phyloP scores from a whole-genome alignment of 495 filamentous ascomycete genomes.

The Acidomyces sp. region DNA sequence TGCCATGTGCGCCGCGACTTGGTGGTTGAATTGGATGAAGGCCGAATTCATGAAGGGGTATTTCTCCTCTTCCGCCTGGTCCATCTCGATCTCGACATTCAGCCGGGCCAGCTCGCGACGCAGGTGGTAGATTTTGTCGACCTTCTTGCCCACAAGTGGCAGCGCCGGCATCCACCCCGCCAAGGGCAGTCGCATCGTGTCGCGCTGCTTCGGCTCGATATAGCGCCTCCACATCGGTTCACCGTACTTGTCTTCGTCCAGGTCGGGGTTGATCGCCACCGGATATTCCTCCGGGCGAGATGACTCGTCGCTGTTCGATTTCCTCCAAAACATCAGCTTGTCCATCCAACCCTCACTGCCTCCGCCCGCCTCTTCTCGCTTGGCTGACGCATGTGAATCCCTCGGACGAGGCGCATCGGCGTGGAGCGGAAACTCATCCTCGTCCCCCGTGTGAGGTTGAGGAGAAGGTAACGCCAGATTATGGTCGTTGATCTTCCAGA shows the following conservation, averaged over 20 bases:
- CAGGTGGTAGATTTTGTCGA: conserved; percentile 89
- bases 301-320: conserved; percentile 24
- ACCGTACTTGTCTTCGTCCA: conserved; percentile 48
- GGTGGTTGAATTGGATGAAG: conserved; percentile 97
- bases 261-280: conserved; percentile 52
- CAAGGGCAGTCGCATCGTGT: conserved; percentile 68
- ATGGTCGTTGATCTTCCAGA: conserved; percentile 22
- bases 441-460: conserved; percentile 31
- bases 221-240: conserved; percentile 74
- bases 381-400: no score
- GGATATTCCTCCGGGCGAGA: conserved; percentile 45
- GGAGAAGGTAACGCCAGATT: conserved; percentile 32
- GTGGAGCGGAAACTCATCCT: conserved; percentile 33
- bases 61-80: conserved; percentile 73
- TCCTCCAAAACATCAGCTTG: conserved; percentile 14
- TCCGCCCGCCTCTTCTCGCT: no score
- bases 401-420: not conserved
- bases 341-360: conserved; percentile 5
- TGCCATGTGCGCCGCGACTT: conserved; percentile 96
- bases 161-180: conserved; percentile 76
- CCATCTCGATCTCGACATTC: conserved; percentile 85
- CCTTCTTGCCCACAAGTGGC: conserved; percentile 74
- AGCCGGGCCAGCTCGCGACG: conserved; percentile 76
- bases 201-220: conserved; percentile 65
- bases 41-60: conserved; percentile 95